A percentile compares a stretch with the other conserved stretches of the same genome.
phyloP scores from a whole-genome alignment of 805 yeast genomes.

The Candida dajiaensis region DNA sequence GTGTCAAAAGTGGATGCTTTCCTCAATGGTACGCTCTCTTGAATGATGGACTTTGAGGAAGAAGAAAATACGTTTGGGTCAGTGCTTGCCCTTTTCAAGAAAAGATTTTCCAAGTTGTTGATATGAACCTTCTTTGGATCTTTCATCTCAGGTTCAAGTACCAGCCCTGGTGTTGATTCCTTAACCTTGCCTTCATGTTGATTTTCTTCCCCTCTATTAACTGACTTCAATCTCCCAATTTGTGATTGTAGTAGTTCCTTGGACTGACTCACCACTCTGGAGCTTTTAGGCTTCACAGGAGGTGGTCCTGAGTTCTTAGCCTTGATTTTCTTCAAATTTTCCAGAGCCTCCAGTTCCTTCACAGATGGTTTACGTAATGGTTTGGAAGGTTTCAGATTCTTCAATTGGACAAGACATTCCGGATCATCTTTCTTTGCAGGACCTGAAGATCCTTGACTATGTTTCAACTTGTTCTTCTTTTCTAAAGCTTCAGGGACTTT shows the following conservation, averaged over 20 bases:
- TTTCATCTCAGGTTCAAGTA: neutral
- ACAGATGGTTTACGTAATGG: slow-evolving; percentile 18
- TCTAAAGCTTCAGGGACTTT: slow-evolving; percentile 20
- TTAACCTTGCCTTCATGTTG: neutral
- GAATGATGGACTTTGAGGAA: neutral
- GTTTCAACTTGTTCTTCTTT: slow-evolving; percentile 8
- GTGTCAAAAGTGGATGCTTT: slow-evolving; percentile 22
- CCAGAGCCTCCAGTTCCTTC: slow-evolving; percentile 19
- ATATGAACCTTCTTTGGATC: neutral
- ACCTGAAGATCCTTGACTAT: slow-evolving; percentile 1
- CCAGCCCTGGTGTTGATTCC: neutral
- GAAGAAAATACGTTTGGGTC: slow-evolving; percentile 8
- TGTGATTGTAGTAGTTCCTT: slow-evolving; percentile 12
- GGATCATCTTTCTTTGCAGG: slow-evolving; percentile 1
- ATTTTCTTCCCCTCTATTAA: neutral
- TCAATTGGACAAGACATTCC: slow-evolving; percentile 8
- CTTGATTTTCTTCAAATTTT: slow-evolving; percentile 14
- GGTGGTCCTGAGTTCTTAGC: slow-evolving; percentile 2
- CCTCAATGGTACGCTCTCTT: slow-evolving; percentile 1
- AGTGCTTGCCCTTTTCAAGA: slow-evolving; percentile 15
- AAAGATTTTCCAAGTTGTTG: slow-evolving; percentile 33
- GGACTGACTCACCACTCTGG: slow-evolving; percentile 19
- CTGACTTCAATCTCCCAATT: slow-evolving; percentile 15
- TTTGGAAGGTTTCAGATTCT: slow-evolving; percentile 17
- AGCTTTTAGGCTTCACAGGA: slow-evolving; percentile 12